Conservation (phyloP, 495 filamentous ascomycete species). For the Oidiodendron maius region DNA sequence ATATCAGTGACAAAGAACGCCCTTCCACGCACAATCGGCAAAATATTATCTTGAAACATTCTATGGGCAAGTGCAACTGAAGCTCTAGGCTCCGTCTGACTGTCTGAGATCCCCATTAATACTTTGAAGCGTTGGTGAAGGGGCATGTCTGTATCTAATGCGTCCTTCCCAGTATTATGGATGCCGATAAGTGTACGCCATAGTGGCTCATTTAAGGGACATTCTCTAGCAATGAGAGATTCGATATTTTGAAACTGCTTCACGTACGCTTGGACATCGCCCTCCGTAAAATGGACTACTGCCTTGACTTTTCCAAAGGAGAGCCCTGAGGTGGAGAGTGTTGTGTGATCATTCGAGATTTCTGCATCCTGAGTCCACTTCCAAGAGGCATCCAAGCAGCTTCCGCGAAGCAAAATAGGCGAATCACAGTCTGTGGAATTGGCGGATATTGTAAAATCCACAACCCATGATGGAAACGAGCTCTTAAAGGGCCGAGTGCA, state of each 20-base stretch:
- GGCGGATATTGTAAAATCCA: constrained; percentile 1
- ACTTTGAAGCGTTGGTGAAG: neutral
- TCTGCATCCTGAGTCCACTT: neutral
- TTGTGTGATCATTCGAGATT: neutral
- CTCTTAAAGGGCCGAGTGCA: neutral
- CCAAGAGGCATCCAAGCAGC: neutral
- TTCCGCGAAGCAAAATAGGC: neutral
- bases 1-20: neutral
- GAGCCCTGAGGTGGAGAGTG: neutral
- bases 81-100: neutral
- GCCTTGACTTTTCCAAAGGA: neutral
- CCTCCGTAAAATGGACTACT: neutral
- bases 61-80: neutral
- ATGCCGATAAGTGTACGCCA: neutral
- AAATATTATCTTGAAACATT: neutral
- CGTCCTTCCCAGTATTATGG: neutral
- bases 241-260: neutral
- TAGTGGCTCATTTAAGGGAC: neutral
- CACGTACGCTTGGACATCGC: neutral
- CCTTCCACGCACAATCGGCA: neutral
- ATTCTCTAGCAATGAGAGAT: neutral
- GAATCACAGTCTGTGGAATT: neutral
- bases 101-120: neutral
- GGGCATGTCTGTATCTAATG: neutral
- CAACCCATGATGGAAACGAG: constrained; percentile 3